Evolutionary conservation across 352 stramenopile species (phyloP).

Genomic region (Globisporangium orthogonon): DNA sequence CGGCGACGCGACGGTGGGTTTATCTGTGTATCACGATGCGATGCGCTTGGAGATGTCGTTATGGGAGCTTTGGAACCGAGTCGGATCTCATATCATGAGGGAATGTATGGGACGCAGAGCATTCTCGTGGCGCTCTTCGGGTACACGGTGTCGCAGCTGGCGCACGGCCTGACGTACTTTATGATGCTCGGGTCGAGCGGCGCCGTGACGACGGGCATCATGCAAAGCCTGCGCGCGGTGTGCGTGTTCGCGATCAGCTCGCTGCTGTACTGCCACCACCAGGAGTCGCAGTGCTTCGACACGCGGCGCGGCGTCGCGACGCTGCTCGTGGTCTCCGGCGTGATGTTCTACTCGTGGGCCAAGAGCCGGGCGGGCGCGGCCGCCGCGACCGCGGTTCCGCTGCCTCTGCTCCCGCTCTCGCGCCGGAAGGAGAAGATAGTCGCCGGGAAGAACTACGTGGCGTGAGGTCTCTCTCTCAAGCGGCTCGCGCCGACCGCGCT

Average conservation of each 20-base stretch:
- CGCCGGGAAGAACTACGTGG: constrained; percentile 66
- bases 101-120: constrained; percentile 9
- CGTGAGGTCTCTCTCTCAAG: constrained; percentile 13
- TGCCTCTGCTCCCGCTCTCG: constrained; percentile 7
- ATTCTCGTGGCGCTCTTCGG: constrained; percentile 58
- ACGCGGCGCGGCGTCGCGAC: constrained; percentile 76
- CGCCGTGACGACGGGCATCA: constrained; percentile 81
- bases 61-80: too few relatives aligned
- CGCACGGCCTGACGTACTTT: constrained; percentile 82
- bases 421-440: constrained; percentile 33
- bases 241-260: constrained; percentile 83
- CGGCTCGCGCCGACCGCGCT: too few relatives aligned
- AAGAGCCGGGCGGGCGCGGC: constrained; percentile 52
- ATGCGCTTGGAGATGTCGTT: too few relatives aligned
- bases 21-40: not conserved
- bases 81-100: too few relatives aligned
- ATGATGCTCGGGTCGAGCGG: constrained; percentile 75
- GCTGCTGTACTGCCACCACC: constrained; percentile 73
- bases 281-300: constrained; percentile 86
- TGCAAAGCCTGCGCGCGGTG: constrained; percentile 83
- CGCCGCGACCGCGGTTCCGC: not conserved
- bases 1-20: constrained; percentile 42
- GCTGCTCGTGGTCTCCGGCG: constrained; percentile 70
- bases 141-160: constrained; percentile 78
- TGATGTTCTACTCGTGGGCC: constrained; percentile 85